Percentiles rank a stretch among this genome's conserved stretches.
These are phyloP conservation scores for Epichloe bromicola DNA, from an alignment of 2,329 filamentous ascomycete genomes.

Conservation along the genomic window DNA sequence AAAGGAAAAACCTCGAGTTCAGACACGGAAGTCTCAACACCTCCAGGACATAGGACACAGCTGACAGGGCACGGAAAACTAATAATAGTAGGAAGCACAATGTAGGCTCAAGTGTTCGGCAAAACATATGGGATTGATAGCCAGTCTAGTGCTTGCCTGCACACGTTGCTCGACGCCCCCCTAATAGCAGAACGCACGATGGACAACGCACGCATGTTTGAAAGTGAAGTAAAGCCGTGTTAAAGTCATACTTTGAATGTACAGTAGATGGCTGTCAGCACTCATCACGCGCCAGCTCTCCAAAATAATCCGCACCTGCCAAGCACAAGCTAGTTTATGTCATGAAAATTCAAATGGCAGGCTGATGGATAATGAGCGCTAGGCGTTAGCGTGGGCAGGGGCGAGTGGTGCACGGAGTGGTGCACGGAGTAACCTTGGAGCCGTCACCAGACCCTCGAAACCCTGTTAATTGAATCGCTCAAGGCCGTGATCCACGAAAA, in stretches of 20 bases:
- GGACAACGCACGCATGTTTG: too few relatives aligned
- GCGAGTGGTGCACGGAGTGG: background rate
- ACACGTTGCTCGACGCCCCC: background rate
- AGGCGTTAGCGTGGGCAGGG: background rate
- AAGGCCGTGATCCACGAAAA: too few relatives aligned
- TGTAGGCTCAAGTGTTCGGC: too few relatives aligned
- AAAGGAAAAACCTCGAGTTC: background rate
- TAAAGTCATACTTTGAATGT: too few relatives aligned
- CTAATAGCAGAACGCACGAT: too few relatives aligned
- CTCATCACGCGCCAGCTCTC: background rate
- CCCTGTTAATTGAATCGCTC: background rate
- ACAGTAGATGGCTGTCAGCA: too few relatives aligned
- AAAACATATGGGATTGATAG: background rate
- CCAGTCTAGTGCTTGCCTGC: background rate
- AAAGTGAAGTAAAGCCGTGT: background rate
- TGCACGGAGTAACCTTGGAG: background rate
- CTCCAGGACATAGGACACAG: background rate
- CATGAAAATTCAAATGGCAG: background rate
- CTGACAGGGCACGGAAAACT: too few relatives aligned
- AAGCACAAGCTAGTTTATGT: background rate
- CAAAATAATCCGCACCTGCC: background rate
- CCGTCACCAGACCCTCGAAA: conserved; percentile 5
- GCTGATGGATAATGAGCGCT: background rate
- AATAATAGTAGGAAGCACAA: too few relatives aligned
- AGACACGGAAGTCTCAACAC: background rate